Base-by-base conservation (phyloP, 306 rosid species). In the Sophora flavescens region DNA sequence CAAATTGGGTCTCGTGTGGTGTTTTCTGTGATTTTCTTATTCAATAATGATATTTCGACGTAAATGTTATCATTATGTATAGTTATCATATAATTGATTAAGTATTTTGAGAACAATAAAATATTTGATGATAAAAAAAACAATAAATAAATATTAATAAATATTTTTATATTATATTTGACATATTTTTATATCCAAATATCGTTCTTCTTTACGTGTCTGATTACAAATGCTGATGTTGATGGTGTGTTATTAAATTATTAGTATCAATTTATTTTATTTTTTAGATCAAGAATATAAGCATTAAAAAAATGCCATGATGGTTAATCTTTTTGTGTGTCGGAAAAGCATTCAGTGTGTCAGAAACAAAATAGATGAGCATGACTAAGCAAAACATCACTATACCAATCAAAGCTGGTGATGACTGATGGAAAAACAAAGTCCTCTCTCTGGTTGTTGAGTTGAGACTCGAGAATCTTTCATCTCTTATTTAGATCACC, bases 331-430 rank as follows among this genome's bases (percentile, higher is more conserved):
- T 75, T 91, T 77, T 84, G 85, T 84, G 89, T 81, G 90, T 81
- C 81, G 71, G 86, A 67, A 74, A 89, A 86, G 84, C 78, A 77
- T 76, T 78, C 74, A 60, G 22, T 17, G 70, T 86, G 79, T 79
- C 76, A 67, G 80, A 79, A 75, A 33, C 82, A 86, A 78, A 78
- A 70, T 64, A 54, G 54, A 63, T 53, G 9, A 51, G 63, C 71
- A 64, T 76, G 86, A 76, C 72, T 44, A 81, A 76, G 78, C 82
- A 76, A 45, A 63, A 75, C 87, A 77, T 84, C 74, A 64, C 74
- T 84, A 6, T 61, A 36, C 75, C 66, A 73, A 68, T 72, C 73
- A 56, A 81, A 70, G 61, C 58, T 63, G 35, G 57, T 42, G 70
- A 35, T 64, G 15, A 58, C 47, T 56, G 16, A 58, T 57, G 48